phyloP scores from a whole-genome alignment of 345 rosid genomes.

The Anastatica hierochuntica region DNA sequence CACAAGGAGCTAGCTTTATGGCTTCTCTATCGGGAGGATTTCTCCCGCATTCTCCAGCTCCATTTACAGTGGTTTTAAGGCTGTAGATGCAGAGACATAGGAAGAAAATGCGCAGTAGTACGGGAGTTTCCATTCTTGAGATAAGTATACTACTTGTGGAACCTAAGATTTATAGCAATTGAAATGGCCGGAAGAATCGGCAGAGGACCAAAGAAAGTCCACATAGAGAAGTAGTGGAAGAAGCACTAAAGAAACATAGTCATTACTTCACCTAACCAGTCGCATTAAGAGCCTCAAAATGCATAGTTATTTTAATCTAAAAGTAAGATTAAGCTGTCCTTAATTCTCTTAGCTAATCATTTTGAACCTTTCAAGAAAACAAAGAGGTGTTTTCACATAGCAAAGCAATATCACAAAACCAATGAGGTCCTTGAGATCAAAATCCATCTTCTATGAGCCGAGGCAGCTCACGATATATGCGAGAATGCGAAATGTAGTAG shows the following conservation, averaged over 20 bases:
- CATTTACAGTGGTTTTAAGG: slow-evolving; percentile 30
- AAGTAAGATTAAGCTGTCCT: slow-evolving; percentile 18
- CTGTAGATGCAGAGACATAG: slow-evolving; percentile 26
- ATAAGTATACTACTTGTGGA: slow-evolving; percentile 17
- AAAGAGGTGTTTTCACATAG: slow-evolving; percentile 18
- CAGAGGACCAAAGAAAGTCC: slow-evolving; percentile 20
- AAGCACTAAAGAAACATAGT: slow-evolving; percentile 42
- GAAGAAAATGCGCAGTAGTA: slow-evolving; percentile 34
- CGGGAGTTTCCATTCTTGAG: slow-evolving; percentile 29
- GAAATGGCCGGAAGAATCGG: neutral
- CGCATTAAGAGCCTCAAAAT: slow-evolving; percentile 11
- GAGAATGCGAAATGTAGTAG: neutral
- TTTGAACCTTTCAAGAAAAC: slow-evolving; percentile 8
- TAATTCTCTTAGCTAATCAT: slow-evolving; percentile 26
- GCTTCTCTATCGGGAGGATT: slow-evolving; percentile 75
- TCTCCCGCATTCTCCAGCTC: slow-evolving; percentile 77
- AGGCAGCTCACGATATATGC: no score
- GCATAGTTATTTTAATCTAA: slow-evolving; percentile 23
- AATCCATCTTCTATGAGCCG: neutral
- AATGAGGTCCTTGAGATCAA: neutral
- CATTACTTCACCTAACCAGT: slow-evolving; percentile 40
- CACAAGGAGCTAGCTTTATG: slow-evolving; percentile 76
- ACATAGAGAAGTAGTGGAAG: slow-evolving; percentile 38
- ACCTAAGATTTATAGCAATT: slow-evolving; percentile 34
- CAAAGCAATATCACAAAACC: slow-evolving; percentile 1